These are phyloP conservation scores for Malus hybrid DNA, from an alignment of 331 rosid species.

Conservation along the genomic window DNA sequence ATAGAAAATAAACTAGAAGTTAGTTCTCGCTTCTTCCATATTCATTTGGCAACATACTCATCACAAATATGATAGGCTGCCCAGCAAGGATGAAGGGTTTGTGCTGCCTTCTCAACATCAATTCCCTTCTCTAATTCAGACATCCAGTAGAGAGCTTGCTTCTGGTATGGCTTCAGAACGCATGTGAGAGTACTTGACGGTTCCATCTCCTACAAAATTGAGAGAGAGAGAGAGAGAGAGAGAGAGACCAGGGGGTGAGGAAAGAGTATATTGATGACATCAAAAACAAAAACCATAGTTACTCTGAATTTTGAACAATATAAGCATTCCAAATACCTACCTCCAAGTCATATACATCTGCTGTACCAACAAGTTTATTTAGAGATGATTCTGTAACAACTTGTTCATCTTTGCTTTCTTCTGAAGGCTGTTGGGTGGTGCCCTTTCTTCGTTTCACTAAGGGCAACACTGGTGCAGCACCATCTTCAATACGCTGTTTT, in stretches of 20 bases:
- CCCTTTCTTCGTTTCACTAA: slow-evolving; percentile 51
- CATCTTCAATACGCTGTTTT: slow-evolving; percentile 48
- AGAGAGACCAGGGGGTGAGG: neutral
- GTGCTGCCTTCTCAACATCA: slow-evolving; percentile 42
- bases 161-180: slow-evolving; percentile 73
- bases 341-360: slow-evolving; percentile 64
- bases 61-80: slow-evolving; percentile 63
- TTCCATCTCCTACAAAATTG: slow-evolving; percentile 55
- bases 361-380: slow-evolving; percentile 66
- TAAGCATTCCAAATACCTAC: slow-evolving; percentile 21
- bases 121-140: slow-evolving; percentile 62
- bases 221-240: neutral
- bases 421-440: slow-evolving; percentile 32
- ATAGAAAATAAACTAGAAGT: neutral
- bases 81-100: slow-evolving; percentile 87
- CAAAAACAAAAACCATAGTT: neutral
- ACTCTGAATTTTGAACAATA: neutral
- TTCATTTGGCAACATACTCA: slow-evolving; percentile 40
- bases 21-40: neutral
- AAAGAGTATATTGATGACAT: neutral
- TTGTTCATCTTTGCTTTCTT: slow-evolving; percentile 51
- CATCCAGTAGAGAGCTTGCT: slow-evolving; percentile 88
- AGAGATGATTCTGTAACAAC: slow-evolving; percentile 61
- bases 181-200: slow-evolving; percentile 51
- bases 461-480: slow-evolving; percentile 42